Percentiles rank a stretch among this genome's conserved stretches.
These are phyloP conservation scores for Paramarasmius palmivorus DNA, from an alignment of 1,284 basidiomycete genomes.

Conservation along the genomic window DNA sequence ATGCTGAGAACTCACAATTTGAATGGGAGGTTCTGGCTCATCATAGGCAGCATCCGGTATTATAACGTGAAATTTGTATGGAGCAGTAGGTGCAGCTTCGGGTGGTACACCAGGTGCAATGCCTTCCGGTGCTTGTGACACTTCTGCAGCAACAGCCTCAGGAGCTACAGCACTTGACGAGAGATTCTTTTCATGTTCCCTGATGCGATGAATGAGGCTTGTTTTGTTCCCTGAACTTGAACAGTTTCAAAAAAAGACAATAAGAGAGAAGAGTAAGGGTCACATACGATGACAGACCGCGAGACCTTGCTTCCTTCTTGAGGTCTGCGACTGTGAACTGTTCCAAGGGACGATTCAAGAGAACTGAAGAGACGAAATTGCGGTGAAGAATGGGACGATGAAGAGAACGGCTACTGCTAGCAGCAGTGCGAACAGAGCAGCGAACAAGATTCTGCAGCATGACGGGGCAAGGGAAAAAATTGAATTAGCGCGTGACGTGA, in stretches of 20 bases:
- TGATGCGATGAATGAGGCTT: constrained; percentile 53
- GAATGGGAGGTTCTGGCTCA: constrained; percentile 43
- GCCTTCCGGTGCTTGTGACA: constrained; percentile 25
- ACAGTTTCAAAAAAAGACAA: constrained; percentile 2
- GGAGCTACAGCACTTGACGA: constrained; percentile 31
- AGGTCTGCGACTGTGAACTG: constrained; percentile 62
- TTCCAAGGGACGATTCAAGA: constrained; percentile 66
- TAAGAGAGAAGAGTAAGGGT: constrained; percentile 7
- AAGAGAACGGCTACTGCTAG: constrained; percentile 11
- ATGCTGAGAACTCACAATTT: constrained; percentile 53
- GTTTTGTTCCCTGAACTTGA: constrained; percentile 61
- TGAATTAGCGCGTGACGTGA: background rate
- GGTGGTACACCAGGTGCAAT: constrained; percentile 39
- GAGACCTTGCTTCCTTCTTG: constrained; percentile 62
- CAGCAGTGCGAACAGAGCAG: no score
- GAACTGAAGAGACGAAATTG: constrained; percentile 64
- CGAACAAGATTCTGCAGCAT: constrained; percentile 20
- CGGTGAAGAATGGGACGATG: constrained; percentile 13
- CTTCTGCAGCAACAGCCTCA: constrained; percentile 17
- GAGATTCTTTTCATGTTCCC: constrained; percentile 45
- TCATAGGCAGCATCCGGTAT: constrained; percentile 57
- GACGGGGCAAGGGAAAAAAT: constrained; percentile 38
- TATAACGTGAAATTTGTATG: constrained; percentile 41
- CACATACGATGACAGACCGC: constrained; percentile 66
- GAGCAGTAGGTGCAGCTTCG: constrained; percentile 20